A percentile compares a stretch with the other conserved stretches of the same genome.
phyloP scores from a whole-genome alignment of 495 filamentous ascomycete species.

The Neurospora sp. region DNA sequence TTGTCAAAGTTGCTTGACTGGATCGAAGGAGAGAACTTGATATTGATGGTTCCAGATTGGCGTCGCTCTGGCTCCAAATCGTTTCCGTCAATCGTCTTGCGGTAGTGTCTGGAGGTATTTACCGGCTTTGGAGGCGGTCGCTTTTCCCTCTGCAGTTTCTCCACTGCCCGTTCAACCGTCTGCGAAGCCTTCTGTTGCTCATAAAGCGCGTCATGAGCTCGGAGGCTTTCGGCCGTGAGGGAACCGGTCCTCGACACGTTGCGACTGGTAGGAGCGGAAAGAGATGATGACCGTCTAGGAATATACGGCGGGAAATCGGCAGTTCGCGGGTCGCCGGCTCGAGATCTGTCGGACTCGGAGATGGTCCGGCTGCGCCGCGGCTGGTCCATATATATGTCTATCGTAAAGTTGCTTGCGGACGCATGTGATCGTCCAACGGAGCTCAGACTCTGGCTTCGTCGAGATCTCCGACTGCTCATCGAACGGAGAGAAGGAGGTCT shows the following conservation, averaged over 20 bases:
- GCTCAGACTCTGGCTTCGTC: slow-evolving; percentile 33
- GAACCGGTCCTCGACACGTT: slow-evolving; percentile 56
- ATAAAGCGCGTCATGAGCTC: slow-evolving; percentile 43
- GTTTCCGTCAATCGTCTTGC: not conserved
- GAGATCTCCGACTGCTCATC: slow-evolving; percentile 40
- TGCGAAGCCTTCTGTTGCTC: slow-evolving; percentile 23
- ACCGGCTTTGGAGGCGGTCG: not conserved
- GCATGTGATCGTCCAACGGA: slow-evolving; percentile 28
- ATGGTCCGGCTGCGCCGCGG: slow-evolving; percentile 31
- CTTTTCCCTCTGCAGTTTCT: slow-evolving; percentile 17
- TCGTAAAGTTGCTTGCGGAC: slow-evolving; percentile 25
- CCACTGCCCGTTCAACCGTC: slow-evolving; percentile 16
- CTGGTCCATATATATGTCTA: slow-evolving; percentile 8
- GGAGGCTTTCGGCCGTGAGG: slow-evolving; percentile 56
- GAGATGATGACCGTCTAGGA: slow-evolving; percentile 51
- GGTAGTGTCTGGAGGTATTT: not conserved
- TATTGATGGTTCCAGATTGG: slow-evolving; percentile 14
- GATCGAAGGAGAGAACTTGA: slow-evolving; percentile 11
- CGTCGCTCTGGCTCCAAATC: slow-evolving; percentile 8
- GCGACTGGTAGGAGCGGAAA: slow-evolving; percentile 62
- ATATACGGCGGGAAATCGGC: slow-evolving; percentile 53
- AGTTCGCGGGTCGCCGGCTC: slow-evolving; percentile 37
- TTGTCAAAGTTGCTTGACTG: slow-evolving; percentile 20
- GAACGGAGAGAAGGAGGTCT: slow-evolving; percentile 43
- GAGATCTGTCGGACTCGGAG: slow-evolving; percentile 38